Conservation (phyloP, 495 filamentous ascomycete genomes). For the Neurospora intermedia region DNA sequence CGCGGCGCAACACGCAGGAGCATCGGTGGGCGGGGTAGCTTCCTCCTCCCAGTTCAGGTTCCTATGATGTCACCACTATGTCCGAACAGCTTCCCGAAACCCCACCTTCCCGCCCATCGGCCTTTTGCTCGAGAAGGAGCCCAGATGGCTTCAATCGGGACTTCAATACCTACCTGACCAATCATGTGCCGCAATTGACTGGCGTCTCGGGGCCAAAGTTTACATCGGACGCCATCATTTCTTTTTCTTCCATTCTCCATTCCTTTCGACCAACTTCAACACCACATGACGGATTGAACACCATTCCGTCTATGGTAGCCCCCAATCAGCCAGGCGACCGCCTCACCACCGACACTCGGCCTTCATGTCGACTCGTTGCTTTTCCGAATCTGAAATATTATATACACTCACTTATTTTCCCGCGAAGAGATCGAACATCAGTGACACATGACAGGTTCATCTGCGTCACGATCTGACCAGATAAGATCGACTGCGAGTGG, state of each 20-base stretch:
- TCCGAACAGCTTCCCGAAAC: background rate
- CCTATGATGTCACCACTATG: slow-evolving; percentile 12
- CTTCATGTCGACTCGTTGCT: background rate
- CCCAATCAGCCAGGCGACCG: background rate
- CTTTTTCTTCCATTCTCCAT: background rate
- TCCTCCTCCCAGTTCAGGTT: background rate
- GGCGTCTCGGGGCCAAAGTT: background rate
- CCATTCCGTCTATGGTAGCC: background rate
- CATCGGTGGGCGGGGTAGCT: slow-evolving; percentile 14
- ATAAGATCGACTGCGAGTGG: background rate
- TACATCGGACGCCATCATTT: background rate
- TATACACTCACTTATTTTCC: background rate
- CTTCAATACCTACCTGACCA: background rate
- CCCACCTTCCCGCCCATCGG: background rate
- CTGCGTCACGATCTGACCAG: background rate
- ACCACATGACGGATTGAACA: background rate
- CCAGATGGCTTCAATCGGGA: background rate
- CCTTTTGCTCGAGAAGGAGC: background rate
- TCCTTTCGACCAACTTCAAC: background rate
- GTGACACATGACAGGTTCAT: background rate
- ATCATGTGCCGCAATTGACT: background rate
- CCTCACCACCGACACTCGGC: background rate
- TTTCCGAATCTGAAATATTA: background rate
- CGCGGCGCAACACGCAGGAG: background rate
- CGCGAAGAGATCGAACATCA: background rate